Evolutionary conservation across 768 basidiomycete genomes (phyloP).

Genomic region (Naganishia randhawae): DNA sequence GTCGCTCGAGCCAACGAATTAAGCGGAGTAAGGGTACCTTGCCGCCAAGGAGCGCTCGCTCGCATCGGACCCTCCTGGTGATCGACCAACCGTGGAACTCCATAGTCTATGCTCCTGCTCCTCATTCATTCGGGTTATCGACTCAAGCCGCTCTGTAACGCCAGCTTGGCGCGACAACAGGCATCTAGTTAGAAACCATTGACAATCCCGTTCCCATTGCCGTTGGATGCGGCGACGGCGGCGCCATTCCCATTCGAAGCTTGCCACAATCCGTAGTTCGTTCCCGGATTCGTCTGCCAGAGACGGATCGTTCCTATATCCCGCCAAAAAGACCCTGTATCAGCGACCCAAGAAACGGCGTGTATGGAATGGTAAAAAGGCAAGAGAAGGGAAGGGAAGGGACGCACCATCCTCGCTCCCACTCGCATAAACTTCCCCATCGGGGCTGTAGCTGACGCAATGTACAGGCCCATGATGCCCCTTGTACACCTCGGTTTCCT

Average conservation of each 20-base stretch:
- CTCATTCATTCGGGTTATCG: too few relatives aligned
- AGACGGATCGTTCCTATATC: conserved; percentile 83
- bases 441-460: conserved; percentile 86
- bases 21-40: too few relatives aligned
- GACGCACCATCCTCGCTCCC: conserved; percentile 70
- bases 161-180: too few relatives aligned
- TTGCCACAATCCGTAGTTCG: conserved; percentile 76
- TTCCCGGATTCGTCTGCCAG: conserved; percentile 95
- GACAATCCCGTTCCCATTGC: conserved; percentile 19
- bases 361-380: too few relatives aligned
- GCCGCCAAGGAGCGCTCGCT: too few relatives aligned
- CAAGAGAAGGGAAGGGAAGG: too few relatives aligned
- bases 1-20: too few relatives aligned
- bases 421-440: conserved; percentile 95
- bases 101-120: too few relatives aligned
- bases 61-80: too few relatives aligned
- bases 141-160: too few relatives aligned
- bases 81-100: too few relatives aligned
- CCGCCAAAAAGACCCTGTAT: conserved; percentile 50
- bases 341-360: background rate
- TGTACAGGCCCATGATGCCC: conserved; percentile 98
- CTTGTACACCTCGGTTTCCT: conserved; percentile 84
- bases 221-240: background rate
- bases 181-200: too few relatives aligned
- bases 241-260: conserved; percentile 22